A percentile compares a stretch with the other conserved stretches of the same genome.
phyloP scores from a whole-genome alignment of 2,329 filamentous ascomycete genomes.

The Penicillium sp. region DNA sequence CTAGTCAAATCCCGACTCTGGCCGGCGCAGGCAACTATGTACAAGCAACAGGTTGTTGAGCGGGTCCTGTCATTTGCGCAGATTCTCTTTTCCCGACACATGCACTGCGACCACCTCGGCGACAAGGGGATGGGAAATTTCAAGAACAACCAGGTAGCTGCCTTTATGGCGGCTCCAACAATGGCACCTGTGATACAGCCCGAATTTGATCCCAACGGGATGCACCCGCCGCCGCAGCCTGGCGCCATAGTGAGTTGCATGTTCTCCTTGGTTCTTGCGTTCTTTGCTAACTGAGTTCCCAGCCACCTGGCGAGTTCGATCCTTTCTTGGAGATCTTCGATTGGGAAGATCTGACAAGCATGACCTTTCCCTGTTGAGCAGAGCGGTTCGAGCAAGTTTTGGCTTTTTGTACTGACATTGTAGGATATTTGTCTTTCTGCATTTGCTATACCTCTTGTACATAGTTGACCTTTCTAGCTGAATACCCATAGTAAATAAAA shows the following conservation, averaged over 20 bases:
- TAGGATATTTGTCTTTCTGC: background rate
- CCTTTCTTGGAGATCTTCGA: constrained; percentile 36
- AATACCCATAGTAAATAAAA: background rate
- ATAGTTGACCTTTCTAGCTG: background rate
- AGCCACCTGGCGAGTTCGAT: constrained; percentile 32
- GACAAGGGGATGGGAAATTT: constrained; percentile 31
- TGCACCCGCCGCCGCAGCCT: constrained; percentile 23
- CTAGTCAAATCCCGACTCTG: constrained; percentile 36
- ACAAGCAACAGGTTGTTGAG: constrained; percentile 38
- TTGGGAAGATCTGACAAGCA: constrained; percentile 33
- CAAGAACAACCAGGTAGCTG: constrained; percentile 29
- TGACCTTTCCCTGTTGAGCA: constrained; percentile 23
- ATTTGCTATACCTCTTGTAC: background rate
- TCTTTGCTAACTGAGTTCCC: constrained; percentile 4
- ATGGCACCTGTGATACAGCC: constrained; percentile 22
- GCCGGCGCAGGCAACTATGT: constrained; percentile 32
- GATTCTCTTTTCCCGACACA: constrained; percentile 34
- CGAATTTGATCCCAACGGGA: constrained; percentile 18
- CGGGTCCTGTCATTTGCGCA: constrained; percentile 37
- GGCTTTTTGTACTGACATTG: background rate
- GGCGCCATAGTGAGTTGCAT: constrained; percentile 25
- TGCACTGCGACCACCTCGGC: constrained; percentile 33
- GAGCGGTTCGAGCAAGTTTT: background rate
- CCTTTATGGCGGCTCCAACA: constrained; percentile 20
- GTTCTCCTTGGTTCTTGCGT: background rate